These are phyloP conservation scores for Cunninghamia lanceolata DNA, from an alignment of 75 land plant species.

Conservation along the genomic window DNA sequence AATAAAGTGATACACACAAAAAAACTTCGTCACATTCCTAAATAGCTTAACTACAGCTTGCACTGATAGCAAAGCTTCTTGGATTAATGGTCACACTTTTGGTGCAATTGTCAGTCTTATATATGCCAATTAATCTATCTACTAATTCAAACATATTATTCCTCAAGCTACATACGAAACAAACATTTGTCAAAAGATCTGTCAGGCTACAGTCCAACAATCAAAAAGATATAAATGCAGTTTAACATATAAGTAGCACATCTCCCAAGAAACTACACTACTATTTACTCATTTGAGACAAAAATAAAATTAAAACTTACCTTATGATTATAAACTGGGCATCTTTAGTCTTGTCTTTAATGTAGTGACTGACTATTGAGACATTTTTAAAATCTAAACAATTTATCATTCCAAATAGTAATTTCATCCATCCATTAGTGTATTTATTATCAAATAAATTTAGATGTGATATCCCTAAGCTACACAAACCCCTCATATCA, in stretches of 20 bases:
- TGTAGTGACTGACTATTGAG: constrained; percentile 96
- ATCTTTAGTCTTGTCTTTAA: constrained; percentile 94
- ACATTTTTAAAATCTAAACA: constrained; percentile 94
- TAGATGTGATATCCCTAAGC: background rate
- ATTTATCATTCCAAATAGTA: background rate
- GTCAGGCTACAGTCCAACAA: background rate
- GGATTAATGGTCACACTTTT: constrained; percentile 96
- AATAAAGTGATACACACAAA: background rate
- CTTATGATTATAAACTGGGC: constrained; percentile 98
- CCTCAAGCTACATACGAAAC: constrained; percentile 60
- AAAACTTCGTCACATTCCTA: background rate
- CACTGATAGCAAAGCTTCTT: constrained; percentile 60
- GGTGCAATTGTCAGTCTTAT: constrained; percentile 98
- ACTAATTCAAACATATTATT: constrained; percentile 99
- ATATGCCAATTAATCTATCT: constrained; percentile 91
- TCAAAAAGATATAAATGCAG: background rate
- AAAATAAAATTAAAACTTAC: constrained; percentile 18
- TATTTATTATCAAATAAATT: background rate
- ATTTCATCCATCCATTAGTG: background rate
- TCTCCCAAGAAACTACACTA: background rate
- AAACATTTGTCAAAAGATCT: background rate
- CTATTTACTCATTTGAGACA: background rate
- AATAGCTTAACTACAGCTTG: background rate
- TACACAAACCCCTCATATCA: background rate
- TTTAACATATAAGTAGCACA: background rate